phyloP scores from a whole-genome alignment of 257 asterid genomes.

The Mitragyna speciosa region DNA sequence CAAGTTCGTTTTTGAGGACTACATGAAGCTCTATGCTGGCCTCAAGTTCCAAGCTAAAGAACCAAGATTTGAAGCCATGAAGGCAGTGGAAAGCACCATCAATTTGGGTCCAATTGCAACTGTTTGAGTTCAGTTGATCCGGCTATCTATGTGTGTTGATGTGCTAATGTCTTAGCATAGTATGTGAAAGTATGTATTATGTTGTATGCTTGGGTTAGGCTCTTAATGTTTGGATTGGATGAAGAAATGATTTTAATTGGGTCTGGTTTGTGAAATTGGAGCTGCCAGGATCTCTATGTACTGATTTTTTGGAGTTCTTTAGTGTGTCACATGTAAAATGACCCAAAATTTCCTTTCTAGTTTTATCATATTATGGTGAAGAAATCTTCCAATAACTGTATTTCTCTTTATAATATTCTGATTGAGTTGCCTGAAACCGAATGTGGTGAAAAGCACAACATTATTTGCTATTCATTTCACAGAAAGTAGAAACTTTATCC shows the following conservation, averaged over 20 bases:
- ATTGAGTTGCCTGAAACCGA: neutral
- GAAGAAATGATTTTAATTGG: neutral
- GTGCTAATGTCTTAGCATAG: conserved; percentile 27
- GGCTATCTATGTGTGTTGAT: too few relatives aligned
- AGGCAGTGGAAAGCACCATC: conserved; percentile 36
- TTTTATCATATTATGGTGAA: neutral
- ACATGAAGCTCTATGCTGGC: conserved; percentile 66
- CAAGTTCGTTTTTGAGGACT: conserved; percentile 71
- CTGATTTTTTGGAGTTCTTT: neutral
- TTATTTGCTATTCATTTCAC: neutral
- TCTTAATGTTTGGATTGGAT: conserved; percentile 1
- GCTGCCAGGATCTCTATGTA: neutral
- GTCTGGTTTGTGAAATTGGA: neutral
- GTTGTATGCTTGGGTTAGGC: neutral
- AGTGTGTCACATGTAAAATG: neutral
- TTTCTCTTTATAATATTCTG: neutral
- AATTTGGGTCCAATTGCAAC: conserved; percentile 29
- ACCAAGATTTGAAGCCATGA: conserved; percentile 77
- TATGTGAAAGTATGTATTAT: neutral
- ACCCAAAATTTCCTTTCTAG: neutral
- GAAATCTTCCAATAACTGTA: neutral
- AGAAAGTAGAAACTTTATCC: conserved; percentile 3
- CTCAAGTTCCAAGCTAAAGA: conserved; percentile 76
- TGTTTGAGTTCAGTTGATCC: conserved; percentile 22
- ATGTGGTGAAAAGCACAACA: conserved; percentile 3